Percentiles rank a stretch among this genome's conserved stretches.
phyloP scores from a whole-genome alignment of 2,329 filamentous ascomycete species.

The Fusarium temperatum region DNA sequence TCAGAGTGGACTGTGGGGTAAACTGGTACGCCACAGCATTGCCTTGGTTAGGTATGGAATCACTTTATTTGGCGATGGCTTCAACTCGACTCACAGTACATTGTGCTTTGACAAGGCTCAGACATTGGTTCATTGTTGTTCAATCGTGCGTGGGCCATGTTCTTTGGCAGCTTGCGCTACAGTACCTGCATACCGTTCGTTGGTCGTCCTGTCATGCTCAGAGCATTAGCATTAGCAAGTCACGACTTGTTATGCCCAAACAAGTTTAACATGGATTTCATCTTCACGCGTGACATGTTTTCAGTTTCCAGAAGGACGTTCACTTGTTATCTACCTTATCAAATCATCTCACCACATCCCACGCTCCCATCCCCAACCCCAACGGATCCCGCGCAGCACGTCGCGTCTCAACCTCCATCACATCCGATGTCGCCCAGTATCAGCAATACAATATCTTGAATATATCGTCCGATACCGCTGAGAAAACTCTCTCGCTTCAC shows the following conservation, averaged over 20 bases:
- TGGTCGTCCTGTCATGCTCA: neutral
- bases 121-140: neutral
- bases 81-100: conserved; percentile 2
- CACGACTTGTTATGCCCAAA: neutral
- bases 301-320: conserved; percentile 7
- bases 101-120: neutral
- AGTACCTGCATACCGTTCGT: conserved; percentile 29
- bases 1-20: conserved; percentile 34
- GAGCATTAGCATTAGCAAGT: neutral
- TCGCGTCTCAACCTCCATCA: neutral
- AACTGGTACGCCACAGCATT: conserved; percentile 29
- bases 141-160: neutral
- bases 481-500: neutral
- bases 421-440: conserved; percentile 13
- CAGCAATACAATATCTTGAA: neutral
- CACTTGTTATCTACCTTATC: conserved; percentile 14
- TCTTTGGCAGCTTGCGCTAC: neutral
- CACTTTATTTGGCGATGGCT: conserved; percentile 23
- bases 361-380: conserved; percentile 14
- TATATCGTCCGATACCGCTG: conserved; percentile 3
- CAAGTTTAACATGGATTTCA: neutral
- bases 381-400: conserved; percentile 6
- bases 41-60: conserved; percentile 21
- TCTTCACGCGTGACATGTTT: neutral
- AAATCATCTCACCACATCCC: conserved; percentile 19